Percentiles rank a stretch among this genome's conserved stretches.
phyloP scores from a whole-genome alignment of 2,329 filamentous ascomycete species.

The Diplodia mutila region DNA sequence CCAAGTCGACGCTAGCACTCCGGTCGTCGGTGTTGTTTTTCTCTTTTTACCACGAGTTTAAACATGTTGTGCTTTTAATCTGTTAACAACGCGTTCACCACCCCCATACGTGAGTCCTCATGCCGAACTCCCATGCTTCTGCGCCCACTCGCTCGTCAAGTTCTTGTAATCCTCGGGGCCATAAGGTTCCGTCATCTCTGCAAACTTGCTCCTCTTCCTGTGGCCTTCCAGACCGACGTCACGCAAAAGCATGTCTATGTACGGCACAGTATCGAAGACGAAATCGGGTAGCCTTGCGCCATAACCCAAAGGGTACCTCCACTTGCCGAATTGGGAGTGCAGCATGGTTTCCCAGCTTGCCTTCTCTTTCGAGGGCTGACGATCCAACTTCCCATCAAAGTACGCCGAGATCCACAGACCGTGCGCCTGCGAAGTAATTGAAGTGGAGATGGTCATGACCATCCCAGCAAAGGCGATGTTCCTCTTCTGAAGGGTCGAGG shows the following conservation, averaged over 20 bases:
- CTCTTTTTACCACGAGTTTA: neutral
- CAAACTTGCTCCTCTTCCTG: conserved; percentile 56
- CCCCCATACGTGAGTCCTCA: neutral
- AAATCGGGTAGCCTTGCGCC: conserved; percentile 67
- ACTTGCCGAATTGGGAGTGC: conserved; percentile 69
- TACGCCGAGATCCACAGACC: conserved; percentile 62
- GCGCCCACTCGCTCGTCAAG: conserved; percentile 58
- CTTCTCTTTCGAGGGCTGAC: conserved; percentile 27
- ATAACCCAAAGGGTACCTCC: conserved; percentile 69
- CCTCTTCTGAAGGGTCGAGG: conserved; percentile 34
- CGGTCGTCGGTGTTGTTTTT: neutral
- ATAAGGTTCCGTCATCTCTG: conserved; percentile 62
- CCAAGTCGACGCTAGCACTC: neutral
- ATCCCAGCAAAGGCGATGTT: conserved; percentile 47
- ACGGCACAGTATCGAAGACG: conserved; percentile 76
- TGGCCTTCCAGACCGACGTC: conserved; percentile 66
- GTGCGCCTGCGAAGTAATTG: conserved; percentile 46
- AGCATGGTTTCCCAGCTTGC: conserved; percentile 54
- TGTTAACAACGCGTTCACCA: neutral
- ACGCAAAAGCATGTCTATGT: conserved; percentile 67
- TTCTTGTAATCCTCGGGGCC: conserved; percentile 61
- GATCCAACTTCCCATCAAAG: conserved; percentile 56
- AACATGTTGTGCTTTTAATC: neutral
- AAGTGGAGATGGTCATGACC: conserved; percentile 43
- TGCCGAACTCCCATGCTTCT: neutral